Evolutionary conservation across 2,329 filamentous ascomycete species (phyloP), one percentile per base, ranked within the genome.

Genomic region (Ophiostoma triangulosporum): DNA sequence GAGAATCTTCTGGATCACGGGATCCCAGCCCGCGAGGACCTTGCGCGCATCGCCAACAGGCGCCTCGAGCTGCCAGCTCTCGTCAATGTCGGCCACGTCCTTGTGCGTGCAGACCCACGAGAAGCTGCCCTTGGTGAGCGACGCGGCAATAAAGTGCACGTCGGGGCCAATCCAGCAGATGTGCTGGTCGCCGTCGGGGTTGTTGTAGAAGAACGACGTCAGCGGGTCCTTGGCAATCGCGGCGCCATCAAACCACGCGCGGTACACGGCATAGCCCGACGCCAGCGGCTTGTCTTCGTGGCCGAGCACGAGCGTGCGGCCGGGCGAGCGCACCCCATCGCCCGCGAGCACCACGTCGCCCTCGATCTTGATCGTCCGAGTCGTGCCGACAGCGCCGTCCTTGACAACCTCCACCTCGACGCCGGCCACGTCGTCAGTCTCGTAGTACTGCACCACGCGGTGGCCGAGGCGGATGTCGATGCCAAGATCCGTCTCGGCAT

Each of bases 51-150:
- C 69, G 53, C 67, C 65, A 6, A 69, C 62, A 29, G 68, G 67
- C 2, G 67, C 68, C 5, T 68, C 67, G 33, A 69, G 68, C 46
- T 68, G 68, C 69, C 69, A 73, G 48, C 68, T 70, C 59, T 74
- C 69, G 52, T 72, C 66, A 51, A 74, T 71, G 53, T 72, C 68
- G 14, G 64, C 66, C n/a, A 70, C 67, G 53, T 72, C 72, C 55
- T 68, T 70, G 58, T 74, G 72, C 40, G 75, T 77, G 57, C 73
- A 72, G 11, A 76, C 75, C 75, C 75, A 78, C 52, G 68, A 73
- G 57, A 78, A 72, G 56, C 77, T 74, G 33, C 69, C 67, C 61
- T 78, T 76, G 4, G 17, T n/a, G 54, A 78, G 70, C 0, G 72
- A 71, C 2, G 74, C 74, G 6, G 71, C 72, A 33, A 78, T 69